Evolutionary conservation across 306 rosid species (phyloP).

Genomic region (Gastrolobium bilobum): DNA sequence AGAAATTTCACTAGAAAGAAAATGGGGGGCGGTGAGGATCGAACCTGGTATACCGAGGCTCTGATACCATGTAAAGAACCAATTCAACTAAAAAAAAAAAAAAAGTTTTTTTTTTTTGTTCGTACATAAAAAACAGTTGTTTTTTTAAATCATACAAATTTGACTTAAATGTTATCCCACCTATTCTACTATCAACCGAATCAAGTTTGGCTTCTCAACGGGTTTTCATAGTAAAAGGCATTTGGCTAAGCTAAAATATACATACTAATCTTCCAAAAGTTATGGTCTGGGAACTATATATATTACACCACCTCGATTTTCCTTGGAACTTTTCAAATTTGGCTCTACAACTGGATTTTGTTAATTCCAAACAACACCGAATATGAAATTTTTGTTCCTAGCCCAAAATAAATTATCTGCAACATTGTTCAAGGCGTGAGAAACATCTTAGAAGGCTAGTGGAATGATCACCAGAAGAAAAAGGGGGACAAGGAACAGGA

Average conservation of each 20-base stretch:
- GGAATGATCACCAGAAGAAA: background rate
- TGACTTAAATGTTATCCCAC: no score
- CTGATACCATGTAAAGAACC: no score
- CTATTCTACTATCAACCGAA: no score
- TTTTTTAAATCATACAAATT: no score
- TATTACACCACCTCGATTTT: background rate
- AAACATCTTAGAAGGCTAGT: background rate
- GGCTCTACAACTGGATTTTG: background rate
- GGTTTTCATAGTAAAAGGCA: background rate
- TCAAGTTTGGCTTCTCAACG: constrained; percentile 11
- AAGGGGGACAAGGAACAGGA: background rate
- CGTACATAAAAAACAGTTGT: no score
- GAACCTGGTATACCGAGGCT: no score
- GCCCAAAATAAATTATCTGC: constrained; percentile 4
- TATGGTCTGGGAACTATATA: constrained; percentile 6
- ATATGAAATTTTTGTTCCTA: background rate
- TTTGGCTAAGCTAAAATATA: constrained; percentile 6
- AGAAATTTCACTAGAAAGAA: no score
- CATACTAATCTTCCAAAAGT: background rate
- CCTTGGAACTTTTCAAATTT: constrained; percentile 17
- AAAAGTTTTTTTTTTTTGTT: no score
- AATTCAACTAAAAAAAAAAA: no score
- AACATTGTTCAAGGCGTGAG: background rate
- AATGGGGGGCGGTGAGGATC: no score
- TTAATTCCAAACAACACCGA: constrained; percentile 3